These are phyloP conservation scores for Lactifluus echinatus DNA, from an alignment of 768 basidiomycete genomes.

Conservation along the genomic window DNA sequence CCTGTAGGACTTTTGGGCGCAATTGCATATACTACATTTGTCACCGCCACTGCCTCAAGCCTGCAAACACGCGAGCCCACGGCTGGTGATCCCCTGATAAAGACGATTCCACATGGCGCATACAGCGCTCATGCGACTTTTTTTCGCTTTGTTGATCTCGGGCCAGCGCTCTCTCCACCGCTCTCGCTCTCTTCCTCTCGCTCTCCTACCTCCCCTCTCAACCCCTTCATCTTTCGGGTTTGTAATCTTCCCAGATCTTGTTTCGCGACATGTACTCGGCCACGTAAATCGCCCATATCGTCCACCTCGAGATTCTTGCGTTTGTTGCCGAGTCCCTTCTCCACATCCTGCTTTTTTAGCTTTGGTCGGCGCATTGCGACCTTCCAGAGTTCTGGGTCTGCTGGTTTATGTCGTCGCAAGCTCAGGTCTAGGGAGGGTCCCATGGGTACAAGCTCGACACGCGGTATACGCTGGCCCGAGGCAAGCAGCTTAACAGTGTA, in stretches of 20 bases:
- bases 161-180: constrained; percentile 22
- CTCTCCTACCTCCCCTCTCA: constrained; percentile 40
- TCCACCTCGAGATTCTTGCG: constrained; percentile 94
- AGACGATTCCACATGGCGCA: background rate
- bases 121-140: constrained; percentile 9
- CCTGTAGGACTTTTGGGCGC: too few relatives aligned
- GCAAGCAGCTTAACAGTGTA: constrained; percentile 69
- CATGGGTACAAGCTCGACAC: constrained; percentile 78
- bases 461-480: constrained; percentile 74
- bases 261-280: constrained; percentile 78
- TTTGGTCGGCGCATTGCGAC: constrained; percentile 78
- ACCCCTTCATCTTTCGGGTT: constrained; percentile 93
- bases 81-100: background rate
- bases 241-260: constrained; percentile 85
- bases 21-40: background rate
- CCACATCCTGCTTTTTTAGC: constrained; percentile 80
- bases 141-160: constrained; percentile 18
- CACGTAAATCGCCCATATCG: constrained; percentile 95
- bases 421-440: constrained; percentile 84
- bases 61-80: background rate
- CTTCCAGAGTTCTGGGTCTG: constrained; percentile 75
- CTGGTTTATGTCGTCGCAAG: constrained; percentile 62
- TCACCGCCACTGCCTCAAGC: background rate
- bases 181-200: constrained; percentile 14
- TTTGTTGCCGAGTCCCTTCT: constrained; percentile 84